These are phyloP conservation scores for Cercospora sp. DNA, from an alignment of 2,329 filamentous ascomycete genomes.

Conservation along the genomic window DNA sequence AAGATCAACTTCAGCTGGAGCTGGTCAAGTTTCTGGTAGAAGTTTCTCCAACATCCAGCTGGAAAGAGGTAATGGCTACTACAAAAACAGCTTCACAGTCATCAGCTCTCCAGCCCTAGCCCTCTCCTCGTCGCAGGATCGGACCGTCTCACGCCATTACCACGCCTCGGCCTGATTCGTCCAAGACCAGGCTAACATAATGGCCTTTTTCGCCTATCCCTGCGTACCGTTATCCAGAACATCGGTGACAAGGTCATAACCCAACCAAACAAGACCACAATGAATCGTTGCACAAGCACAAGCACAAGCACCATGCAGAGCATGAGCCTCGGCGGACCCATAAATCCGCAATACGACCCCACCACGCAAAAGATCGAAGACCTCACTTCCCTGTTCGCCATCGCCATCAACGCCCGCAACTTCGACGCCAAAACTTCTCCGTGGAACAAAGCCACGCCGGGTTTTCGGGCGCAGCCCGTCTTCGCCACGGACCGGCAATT, in stretches of 20 bases:
- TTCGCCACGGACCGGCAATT: not conserved
- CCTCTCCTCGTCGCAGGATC: not conserved
- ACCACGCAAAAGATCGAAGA: not conserved
- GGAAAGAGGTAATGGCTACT: no score
- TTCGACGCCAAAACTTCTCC: not conserved
- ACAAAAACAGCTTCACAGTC: not conserved
- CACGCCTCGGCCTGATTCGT: not conserved
- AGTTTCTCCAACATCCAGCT: not conserved
- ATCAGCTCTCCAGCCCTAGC: not conserved
- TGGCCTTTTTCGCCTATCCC: not conserved
- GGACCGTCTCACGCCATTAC: not conserved
- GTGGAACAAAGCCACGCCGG: not conserved
- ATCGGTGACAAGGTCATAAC: not conserved
- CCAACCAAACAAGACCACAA: not conserved
- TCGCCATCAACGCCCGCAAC: not conserved
- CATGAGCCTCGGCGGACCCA: not conserved
- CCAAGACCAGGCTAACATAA: not conserved
- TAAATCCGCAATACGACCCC: not conserved
- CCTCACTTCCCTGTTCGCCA: not conserved
- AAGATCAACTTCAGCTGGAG: not conserved
- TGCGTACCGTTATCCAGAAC: not conserved
- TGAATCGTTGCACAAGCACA: not conserved
- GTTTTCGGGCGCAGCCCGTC: not conserved
- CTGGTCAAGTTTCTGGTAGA: not conserved
- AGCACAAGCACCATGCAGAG: not conserved